phyloP scores from a whole-genome alignment of 148 eudicot species.

The Talinum fruticosum region DNA sequence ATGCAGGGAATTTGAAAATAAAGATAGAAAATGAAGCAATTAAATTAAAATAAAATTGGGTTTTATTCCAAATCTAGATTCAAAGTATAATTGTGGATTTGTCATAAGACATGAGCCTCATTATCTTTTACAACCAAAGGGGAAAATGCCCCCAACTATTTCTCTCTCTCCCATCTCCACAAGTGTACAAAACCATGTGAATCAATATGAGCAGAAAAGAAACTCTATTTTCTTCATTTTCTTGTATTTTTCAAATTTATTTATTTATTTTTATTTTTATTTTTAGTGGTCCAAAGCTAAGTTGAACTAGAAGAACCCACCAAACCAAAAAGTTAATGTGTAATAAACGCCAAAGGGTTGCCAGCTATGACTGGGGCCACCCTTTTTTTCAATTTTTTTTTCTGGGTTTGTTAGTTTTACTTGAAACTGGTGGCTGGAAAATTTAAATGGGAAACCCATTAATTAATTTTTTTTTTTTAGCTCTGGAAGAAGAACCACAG shows the following conservation, averaged over 20 bases:
- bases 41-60: no score
- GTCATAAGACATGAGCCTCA: background rate
- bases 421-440: conserved; percentile 19
- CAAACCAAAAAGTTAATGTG: conserved; percentile 19
- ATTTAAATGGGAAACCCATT: background rate
- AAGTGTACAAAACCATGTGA: conserved; percentile 39
- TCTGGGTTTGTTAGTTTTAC: conserved; percentile 5
- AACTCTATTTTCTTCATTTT: background rate
- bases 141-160: conserved; percentile 18
- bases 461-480: no score
- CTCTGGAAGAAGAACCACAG: no score
- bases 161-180: background rate
- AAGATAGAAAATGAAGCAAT: no score
- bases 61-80: no score
- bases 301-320: background rate
- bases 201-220: conserved; percentile 14
- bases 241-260: no score
- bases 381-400: background rate
- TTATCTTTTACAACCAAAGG: background rate
- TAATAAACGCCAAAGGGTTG: conserved; percentile 18
- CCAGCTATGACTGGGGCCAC: conserved; percentile 22
- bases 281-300: conserved; percentile 19
- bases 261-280: no score
- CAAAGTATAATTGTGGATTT: no score
- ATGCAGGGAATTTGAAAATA: no score